These are phyloP conservation scores for Gracilaria domingensis DNA, from an alignment of 23 red algal species.

Conservation along the genomic window DNA sequence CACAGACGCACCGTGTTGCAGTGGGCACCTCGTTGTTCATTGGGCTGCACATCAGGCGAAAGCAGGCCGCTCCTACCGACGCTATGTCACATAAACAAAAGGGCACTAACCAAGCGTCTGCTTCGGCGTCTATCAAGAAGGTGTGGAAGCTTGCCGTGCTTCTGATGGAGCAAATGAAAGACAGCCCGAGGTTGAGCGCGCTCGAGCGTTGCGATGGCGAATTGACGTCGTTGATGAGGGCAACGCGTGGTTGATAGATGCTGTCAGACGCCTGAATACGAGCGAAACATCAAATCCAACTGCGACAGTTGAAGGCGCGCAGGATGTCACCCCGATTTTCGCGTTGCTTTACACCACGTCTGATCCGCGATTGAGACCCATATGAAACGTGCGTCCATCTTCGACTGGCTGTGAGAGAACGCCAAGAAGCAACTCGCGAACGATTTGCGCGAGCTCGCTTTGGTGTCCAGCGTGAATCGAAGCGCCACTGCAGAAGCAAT, in stretches of 20 bases:
- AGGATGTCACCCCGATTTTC: neutral
- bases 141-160: constrained; percentile 49
- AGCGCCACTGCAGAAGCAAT: constrained; percentile 14
- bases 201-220: constrained; percentile 54
- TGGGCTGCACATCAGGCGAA: too few relatives aligned
- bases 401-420: constrained; percentile 49
- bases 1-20: too few relatives aligned
- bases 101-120: too few relatives aligned
- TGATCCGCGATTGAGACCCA: constrained; percentile 35
- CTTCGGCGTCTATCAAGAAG: constrained; percentile 31
- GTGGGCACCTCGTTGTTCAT: too few relatives aligned
- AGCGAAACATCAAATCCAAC: neutral
- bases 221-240: constrained; percentile 42
- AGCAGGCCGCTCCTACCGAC: too few relatives aligned
- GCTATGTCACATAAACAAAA: too few relatives aligned
- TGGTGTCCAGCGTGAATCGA: constrained; percentile 31
- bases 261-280: neutral
- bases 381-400: constrained; percentile 44
- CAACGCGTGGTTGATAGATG: constrained; percentile 22
- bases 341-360: neutral
- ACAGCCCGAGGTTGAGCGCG: neutral
- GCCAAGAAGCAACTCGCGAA: constrained; percentile 12
- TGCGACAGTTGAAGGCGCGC: neutral
- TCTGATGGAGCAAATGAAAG: neutral
- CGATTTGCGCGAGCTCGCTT: constrained; percentile 27